Base-by-base conservation (phyloP, 345 rosid species). In the Aethionema arabicum region DNA sequence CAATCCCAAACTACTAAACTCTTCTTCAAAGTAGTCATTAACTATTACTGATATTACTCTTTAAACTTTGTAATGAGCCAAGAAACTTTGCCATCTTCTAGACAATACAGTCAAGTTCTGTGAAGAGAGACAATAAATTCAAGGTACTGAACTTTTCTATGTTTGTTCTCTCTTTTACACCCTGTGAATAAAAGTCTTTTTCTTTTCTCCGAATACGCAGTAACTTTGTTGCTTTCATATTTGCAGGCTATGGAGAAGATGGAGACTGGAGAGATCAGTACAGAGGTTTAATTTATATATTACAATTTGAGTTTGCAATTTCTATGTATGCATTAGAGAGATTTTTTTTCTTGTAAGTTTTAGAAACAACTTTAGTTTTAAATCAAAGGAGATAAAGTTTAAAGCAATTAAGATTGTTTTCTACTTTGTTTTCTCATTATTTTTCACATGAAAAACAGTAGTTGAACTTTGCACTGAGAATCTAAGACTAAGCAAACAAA, bases 61-160 rank as follows among this genome's bases (percentile, higher is more conserved):
- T 43, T 16, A 35, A 4, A 44, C 56, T 29, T 56, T 48, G 5
- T 47, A 40, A 11, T 35, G 64, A n/a, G 60, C 48, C 32, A 46
- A 82, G 91, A 85, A 32, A 46, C 58, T 50, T 48, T 6, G 50
- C 72, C 83, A 12, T 76, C 77, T 15, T 72, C 81, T 13, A 76
- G 65, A 57, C 81, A 63, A 42, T 74, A 74, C 65, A 72, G 82
- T 40, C 69, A 70, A 69, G 53, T 80, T 14, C 50, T 70, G 52
- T 66, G 66, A 70, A 48, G 45, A 56, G 9, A 21, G 2, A 48
- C 29, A 37, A 14, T 21, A 21, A 70, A 13, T 56, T 49, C 39
- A 56, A 70, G 69, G 69, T 57, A 42, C 16, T 50, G 57, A 48
- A 40, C 27, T 56, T 13, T 52, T 8, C 4, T 48, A 4, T 48